Evolutionary conservation across 2,329 filamentous ascomycete genomes (phyloP), one percentile per base, ranked within the genome.

Genomic region (Decorospora gaudefroyi): DNA sequence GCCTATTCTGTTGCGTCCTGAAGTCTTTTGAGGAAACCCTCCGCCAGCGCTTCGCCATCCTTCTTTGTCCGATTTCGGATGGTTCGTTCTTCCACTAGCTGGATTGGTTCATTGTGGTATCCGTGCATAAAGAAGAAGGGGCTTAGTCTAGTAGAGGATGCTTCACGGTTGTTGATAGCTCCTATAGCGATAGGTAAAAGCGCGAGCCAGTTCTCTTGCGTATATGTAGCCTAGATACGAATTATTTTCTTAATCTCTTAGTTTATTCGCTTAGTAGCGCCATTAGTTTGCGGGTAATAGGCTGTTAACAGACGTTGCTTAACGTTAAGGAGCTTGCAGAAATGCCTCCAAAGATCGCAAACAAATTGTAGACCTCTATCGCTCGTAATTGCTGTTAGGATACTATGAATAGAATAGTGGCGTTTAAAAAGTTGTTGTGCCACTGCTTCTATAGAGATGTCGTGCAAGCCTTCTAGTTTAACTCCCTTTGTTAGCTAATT

Each of bases 261-360:
- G 19, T 43, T 43, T n/a, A 27, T 36, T 11, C 27, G 15, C 10
- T 47, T 27, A 16, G 17, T 42, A 5, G 26, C 6, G 6, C 37
- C 21, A 17, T 47, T 13, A 16, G 37, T 47, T 28, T 47, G 16
- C 3, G 21, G 37, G 27, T 47, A 22, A 16, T 28, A 42, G 6
- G 25, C 27, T 2, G 32, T 47, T n/a, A 22, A 47, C 2, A 47
- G 25, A 7, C 30, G 8, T 18, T 36, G 33, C 11, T 29, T 7
- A 13, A 29, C 12, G 8, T 13, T 15, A 4, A 29, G 26, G 26
- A 29, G 26, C 26, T 29, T 29, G n/a, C 22, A 35, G 2, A 22
- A 28, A 10, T 21, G 7, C 5, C 11, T 19, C 36, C 9, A 39
- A 2, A 39, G 27, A 9, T 23, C 29, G 15, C 15, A 17, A 18